Evolutionary conservation across 768 basidiomycete species (phyloP), one percentile per base, ranked within the genome.

Genomic region (Mycena metata): DNA sequence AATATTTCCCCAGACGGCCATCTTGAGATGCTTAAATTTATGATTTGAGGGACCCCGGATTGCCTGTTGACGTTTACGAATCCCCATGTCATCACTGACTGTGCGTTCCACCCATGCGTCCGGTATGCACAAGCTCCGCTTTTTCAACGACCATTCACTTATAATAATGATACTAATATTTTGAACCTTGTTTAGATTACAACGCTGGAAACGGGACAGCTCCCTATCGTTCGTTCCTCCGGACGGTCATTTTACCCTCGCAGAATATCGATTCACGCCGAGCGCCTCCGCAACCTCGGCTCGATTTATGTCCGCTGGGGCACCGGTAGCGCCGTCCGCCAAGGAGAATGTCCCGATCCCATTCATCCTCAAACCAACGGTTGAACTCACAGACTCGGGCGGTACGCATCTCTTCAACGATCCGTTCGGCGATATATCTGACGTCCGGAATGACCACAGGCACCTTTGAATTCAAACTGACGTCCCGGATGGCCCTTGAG

Each of bases 81-180:
- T 76, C 86, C 93, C 1, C 88, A 88, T 72, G 85, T 89, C 35
- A 81, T 96, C 73, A 83, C 83, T 2, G 94, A 96, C 72, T 92
- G 91, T 69, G 89, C 93, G 2, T 97, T 99, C 78, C 97, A 99
- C 77, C 90, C 96, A 35, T 98, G 96, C 77, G 90, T 99, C 63
- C 87, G 96, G 95, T 95, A 77, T 19, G 52, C 50, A 56, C 47
- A n/a, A 23, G 35, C 42, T 52, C 23, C 56, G 39, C 19, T 21
- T 26, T 66, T 60, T 47, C 45, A 51, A 45, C 59, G 30, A 26
- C 52, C 24, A 24, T 21, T 30, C 21, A 35, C 50, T 61, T 69
- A 67, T 30, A n/a, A n/a, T n/a, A n/a, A 62, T 58, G 15, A 45
- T 51, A 30, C 3, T 30, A 30, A 30, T 30, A 30, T 39, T 39